Percentiles rank a stretch among this genome's conserved stretches.
Evolutionary conservation across 495 filamentous ascomycete genomes (phyloP).

Genomic region (Pseudoneurospora amorphoporcata): DNA sequence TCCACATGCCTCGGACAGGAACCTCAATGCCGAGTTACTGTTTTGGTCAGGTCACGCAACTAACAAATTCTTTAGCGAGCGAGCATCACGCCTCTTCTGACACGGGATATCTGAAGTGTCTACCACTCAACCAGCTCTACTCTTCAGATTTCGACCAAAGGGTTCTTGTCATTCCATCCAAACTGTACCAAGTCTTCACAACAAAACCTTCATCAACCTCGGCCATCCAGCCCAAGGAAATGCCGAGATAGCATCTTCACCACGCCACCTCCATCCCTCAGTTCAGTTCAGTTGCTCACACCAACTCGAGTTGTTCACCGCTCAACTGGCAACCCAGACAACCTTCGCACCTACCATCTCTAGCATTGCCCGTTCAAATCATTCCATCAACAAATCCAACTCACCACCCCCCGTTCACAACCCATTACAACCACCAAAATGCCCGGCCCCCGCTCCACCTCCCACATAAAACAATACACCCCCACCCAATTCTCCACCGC

Average conservation of each 20-base stretch:
- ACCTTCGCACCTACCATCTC: no score
- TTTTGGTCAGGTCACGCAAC: not conserved
- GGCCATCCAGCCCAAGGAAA: not conserved
- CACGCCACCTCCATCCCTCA: not conserved
- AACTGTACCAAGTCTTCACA: not conserved
- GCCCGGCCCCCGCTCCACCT: not conserved
- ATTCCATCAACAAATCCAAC: not conserved
- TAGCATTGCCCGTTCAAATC: not conserved
- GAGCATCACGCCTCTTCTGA: not conserved
- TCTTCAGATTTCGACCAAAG: not conserved
- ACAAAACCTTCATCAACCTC: not conserved
- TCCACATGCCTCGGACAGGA: not conserved
- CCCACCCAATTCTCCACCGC: not conserved
- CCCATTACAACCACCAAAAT: not conserved
- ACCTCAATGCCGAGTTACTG: slow-evolving; percentile 7
- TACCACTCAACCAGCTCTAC: not conserved
- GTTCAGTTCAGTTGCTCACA: not conserved
- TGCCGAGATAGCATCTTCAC: not conserved
- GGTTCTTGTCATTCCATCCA: not conserved
- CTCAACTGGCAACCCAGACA: not conserved
- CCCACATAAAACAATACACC: not conserved
- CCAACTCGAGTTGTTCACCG: not conserved
- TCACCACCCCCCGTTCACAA: not conserved
- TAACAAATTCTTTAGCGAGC: not conserved
- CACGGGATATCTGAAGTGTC: not conserved